Conservation (phyloP, 306 rosid genomes). For the Ceratonia siliqua region DNA sequence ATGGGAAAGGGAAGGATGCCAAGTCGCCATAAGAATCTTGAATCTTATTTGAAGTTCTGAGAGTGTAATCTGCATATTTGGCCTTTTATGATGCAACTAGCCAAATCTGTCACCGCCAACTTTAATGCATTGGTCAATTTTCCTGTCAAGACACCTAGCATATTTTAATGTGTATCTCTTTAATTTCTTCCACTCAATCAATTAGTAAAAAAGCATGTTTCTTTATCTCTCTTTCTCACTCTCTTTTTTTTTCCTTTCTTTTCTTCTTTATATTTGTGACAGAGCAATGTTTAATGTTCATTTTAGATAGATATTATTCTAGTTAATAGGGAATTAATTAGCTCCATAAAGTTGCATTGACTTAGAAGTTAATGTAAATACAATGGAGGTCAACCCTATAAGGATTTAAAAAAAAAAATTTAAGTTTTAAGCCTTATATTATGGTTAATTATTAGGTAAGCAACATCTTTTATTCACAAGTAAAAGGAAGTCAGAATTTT, state of each 20-base stretch:
- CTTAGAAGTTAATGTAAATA: not conserved
- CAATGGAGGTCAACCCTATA: not conserved
- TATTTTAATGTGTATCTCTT: not conserved
- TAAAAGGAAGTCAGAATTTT: no score
- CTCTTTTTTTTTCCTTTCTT: not conserved
- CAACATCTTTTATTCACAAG: not conserved
- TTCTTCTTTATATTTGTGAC: not conserved
- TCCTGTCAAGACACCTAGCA: not conserved
- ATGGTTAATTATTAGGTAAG: not conserved
- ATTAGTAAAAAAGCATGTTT: not conserved
- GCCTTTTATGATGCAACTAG: conserved; percentile 30
- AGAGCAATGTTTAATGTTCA: conserved; percentile 1
- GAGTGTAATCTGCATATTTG: conserved; percentile 27
- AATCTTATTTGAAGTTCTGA: conserved; percentile 31
- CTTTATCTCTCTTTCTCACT: not conserved
- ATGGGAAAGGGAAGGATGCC: conserved; percentile 29
- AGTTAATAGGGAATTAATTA: not conserved
- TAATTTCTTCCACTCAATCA: conserved; percentile 16
- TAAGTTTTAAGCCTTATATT: not conserved
- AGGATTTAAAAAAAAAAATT: not conserved
- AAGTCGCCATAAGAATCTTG: conserved; percentile 37
- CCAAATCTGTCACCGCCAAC: conserved; percentile 38
- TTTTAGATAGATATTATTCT: not conserved
- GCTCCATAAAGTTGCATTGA: not conserved
- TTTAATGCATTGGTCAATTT: conserved; percentile 42